phyloP scores from a whole-genome alignment of 345 rosid species.

The Salix viminalis region DNA sequence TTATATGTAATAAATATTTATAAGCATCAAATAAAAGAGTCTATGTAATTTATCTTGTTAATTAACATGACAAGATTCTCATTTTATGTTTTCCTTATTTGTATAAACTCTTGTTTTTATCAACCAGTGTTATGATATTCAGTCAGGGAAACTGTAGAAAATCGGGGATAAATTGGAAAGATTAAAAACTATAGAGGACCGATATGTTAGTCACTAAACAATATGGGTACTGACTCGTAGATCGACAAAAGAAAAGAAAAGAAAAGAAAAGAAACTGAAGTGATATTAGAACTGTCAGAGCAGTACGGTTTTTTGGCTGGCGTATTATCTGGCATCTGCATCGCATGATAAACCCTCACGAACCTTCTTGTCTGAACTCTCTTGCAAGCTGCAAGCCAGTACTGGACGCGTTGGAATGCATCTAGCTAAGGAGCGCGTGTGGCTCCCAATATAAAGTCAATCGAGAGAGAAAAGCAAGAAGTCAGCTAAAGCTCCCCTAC shows the following conservation, averaged over 20 bases:
- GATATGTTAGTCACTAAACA: neutral
- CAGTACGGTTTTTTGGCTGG: neutral
- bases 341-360: neutral
- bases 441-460: neutral
- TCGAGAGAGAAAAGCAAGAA: neutral
- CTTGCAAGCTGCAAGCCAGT: neutral
- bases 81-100: neutral
- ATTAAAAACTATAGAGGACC: fast-evolving
- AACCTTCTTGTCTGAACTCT: neutral
- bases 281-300: neutral
- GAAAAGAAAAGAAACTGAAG: neutral
- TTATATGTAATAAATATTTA: neutral
- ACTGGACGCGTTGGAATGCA: neutral
- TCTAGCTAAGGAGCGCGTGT: neutral
- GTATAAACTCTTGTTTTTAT: neutral
- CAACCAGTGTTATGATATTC: neutral
- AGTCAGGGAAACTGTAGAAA: neutral
- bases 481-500: neutral
- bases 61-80: neutral
- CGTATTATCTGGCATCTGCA: neutral
- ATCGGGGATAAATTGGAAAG: neutral
- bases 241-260: neutral
- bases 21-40: neutral
- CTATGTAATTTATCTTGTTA: neutral
- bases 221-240: neutral